Base-by-base conservation (phyloP, 2,329 filamentous ascomycete species). In the Zymoseptoria tritici region DNA sequence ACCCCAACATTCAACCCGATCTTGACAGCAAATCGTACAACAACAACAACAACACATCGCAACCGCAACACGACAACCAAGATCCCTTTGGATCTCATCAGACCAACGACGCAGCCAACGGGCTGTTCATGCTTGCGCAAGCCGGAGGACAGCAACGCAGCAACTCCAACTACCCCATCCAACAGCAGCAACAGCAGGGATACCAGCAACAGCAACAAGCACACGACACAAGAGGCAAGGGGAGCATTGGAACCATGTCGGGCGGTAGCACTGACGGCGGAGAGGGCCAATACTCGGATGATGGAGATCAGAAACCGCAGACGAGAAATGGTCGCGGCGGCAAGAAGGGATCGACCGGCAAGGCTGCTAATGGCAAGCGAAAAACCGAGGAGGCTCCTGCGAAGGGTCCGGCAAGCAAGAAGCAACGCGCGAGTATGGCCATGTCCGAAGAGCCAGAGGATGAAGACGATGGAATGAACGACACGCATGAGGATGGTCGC, bases 101-200 rank as follows among this genome's bases (percentile, higher is more conserved):
- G 71, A 85, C 85, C 57, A 96, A 93, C 68, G 93, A 96, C 77
- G 94, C 93, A 51, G 94, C 93, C 56, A 97, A 97, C 72, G 92
- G 94, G 29, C 81, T 99, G 0, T 95, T 91, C 69, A 88, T 97
- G 83, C 81, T 99, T 60, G 92, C 94, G 1, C 87, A 90, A 70
- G 85, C 86, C 57, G 83, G 82, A 59, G 80, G 79, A 24, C 81
- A 87, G 64, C 76, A 80, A 56, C 81, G 80, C 72, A 76, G 74
- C 58, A 70, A 72, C 51, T 65, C 65, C 26, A 77, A 81, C 73
- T 61, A 84, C 26, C 74, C 77, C 70, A 71, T 75, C 4, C 70
- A 69, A 6, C 69, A 69, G 46, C 73, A 73, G 57, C 72, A 71
- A 8, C 65, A 80, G 76, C 67, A 77, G 69, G 82, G 83, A 67